phyloP scores from a whole-genome alignment of 2,329 filamentous ascomycete genomes.

The Penicillium occitanis region DNA sequence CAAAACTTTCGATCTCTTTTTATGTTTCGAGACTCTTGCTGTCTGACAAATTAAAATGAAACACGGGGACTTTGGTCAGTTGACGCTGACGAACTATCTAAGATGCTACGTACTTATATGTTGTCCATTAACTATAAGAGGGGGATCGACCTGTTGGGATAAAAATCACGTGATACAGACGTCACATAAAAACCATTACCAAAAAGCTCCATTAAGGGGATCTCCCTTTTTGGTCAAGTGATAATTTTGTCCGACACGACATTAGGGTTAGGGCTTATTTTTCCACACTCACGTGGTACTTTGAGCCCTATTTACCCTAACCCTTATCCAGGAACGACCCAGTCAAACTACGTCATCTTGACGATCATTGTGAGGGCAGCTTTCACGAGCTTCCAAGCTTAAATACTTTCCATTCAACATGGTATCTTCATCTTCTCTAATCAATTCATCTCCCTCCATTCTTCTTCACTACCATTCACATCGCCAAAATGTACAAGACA shows the following conservation, averaged over 20 bases:
- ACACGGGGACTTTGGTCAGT: background rate
- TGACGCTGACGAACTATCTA: background rate
- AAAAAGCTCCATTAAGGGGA: too few species aligned
- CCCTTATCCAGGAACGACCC: background rate
- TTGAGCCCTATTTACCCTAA: background rate
- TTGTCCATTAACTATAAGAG: background rate
- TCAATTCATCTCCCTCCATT: background rate
- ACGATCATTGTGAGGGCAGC: background rate
- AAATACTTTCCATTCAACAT: background rate
- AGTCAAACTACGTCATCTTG: background rate
- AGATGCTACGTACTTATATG: background rate
- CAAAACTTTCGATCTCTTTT: background rate
- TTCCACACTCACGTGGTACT: background rate
- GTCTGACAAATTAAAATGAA: background rate
- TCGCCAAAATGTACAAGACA: background rate
- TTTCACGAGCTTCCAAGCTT: slow-evolving; percentile 1
- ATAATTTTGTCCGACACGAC: too few species aligned
- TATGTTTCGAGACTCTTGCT: background rate
- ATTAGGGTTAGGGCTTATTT: background rate
- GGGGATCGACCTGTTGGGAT: too few species aligned
- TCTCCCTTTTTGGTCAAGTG: too few species aligned
- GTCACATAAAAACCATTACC: too few species aligned
- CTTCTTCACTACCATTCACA: background rate
- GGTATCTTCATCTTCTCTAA: background rate
- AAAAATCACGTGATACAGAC: too few species aligned